phyloP scores from a whole-genome alignment of 129 eudicot species.

The Gnaphalium uliginosum region DNA sequence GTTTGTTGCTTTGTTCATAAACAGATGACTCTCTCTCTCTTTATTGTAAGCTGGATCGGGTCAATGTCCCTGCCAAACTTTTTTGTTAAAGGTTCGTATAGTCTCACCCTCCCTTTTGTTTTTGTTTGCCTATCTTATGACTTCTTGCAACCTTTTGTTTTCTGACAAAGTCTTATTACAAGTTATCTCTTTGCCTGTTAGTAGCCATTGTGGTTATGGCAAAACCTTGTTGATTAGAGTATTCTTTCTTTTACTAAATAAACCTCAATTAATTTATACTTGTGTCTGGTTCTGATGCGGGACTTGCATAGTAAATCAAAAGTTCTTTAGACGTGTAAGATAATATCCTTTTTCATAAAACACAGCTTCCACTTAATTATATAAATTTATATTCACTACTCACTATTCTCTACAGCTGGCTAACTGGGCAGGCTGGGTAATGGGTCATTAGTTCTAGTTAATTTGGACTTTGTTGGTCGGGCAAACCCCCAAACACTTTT shows the following conservation, averaged over 20 bases:
- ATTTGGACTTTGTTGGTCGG: not conserved
- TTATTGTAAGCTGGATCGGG: slow-evolving; percentile 36
- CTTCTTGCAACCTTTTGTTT: not conserved
- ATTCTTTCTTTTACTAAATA: not conserved
- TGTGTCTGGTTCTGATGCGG: not conserved
- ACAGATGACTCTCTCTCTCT: slow-evolving; percentile 33
- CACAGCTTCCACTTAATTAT: not conserved
- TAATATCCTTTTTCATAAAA: too few relatives aligned
- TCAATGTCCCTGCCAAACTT: slow-evolving; percentile 40
- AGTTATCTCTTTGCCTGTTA: not conserved
- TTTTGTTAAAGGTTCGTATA: slow-evolving; percentile 29
- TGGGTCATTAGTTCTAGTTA: not conserved
- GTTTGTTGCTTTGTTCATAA: not conserved
- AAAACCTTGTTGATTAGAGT: not conserved
- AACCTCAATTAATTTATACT: not conserved
- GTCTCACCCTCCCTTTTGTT: slow-evolving; percentile 4
- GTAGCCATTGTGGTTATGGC: not conserved
- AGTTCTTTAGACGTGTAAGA: not conserved
- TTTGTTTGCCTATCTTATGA: not conserved
- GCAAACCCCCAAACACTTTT: not conserved
- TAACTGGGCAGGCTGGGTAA: not conserved
- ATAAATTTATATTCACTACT: not conserved
- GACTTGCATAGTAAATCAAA: not conserved
- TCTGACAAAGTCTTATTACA: not conserved
- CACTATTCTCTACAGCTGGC: not conserved